Evolutionary conservation across 169 alveolate genomes (phyloP).

Genomic region (Plasmodium berghei): DNA sequence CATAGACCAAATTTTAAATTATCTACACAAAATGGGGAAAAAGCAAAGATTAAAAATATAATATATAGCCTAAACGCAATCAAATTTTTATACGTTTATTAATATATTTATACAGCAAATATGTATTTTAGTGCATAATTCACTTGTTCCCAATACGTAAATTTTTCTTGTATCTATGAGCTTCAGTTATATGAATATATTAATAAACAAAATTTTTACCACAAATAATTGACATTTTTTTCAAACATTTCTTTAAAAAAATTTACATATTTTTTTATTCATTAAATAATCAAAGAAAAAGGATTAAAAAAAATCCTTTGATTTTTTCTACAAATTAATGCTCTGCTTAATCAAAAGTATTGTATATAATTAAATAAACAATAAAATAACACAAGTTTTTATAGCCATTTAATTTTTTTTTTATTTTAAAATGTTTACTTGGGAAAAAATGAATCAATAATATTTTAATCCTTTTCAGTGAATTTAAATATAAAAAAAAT

Average conservation of each 20-base stretch:
- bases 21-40: no score
- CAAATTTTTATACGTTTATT: no score
- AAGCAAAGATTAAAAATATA: no score
- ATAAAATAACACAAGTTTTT: neutral
- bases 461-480: slow-evolving; percentile 20
- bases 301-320: neutral
- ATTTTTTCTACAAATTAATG: neutral
- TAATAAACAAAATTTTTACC: neutral
- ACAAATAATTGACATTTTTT: neutral
- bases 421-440: slow-evolving; percentile 5
- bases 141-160: slow-evolving; percentile 6
- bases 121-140: neutral
- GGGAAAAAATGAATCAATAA: neutral
- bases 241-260: slow-evolving; percentile 1
- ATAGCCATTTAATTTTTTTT: neutral
- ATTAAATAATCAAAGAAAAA: neutral
- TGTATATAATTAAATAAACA: neutral
- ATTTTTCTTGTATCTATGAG: no score
- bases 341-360: neutral
- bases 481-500: neutral
- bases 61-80: no score
- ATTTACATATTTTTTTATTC: neutral
- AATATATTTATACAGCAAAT: no score
- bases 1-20: no score
- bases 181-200: no score